phyloP scores from a whole-genome alignment of 1,284 basidiomycete genomes.

The Clitocybe nebularis region DNA sequence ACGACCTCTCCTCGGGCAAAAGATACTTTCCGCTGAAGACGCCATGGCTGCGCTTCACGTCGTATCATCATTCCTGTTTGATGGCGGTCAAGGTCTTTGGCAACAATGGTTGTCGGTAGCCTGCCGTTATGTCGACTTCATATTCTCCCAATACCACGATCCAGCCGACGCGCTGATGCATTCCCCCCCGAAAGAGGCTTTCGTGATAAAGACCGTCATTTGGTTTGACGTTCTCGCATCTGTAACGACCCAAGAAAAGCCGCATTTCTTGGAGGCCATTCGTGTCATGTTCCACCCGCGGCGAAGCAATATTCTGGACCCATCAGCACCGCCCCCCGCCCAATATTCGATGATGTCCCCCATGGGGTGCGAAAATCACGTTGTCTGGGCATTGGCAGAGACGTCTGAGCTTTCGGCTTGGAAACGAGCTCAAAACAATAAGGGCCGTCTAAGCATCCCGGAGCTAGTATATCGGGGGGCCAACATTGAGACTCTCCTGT shows the following conservation, averaged over 20 bases:
- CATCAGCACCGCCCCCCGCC: constrained; percentile 19
- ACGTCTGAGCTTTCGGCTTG: constrained; percentile 62
- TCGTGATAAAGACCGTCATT: constrained; percentile 76
- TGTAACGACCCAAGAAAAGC: constrained; percentile 56
- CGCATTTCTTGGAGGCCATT: constrained; percentile 56
- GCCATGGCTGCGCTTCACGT: constrained; percentile 75
- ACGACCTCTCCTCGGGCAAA: constrained; percentile 22
- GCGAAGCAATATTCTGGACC: constrained; percentile 34
- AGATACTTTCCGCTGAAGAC: constrained; percentile 48
- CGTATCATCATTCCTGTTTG: constrained; percentile 71
- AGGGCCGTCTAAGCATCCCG: constrained; percentile 49
- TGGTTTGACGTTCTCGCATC: constrained; percentile 84
- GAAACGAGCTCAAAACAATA: constrained; percentile 44
- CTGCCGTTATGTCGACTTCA: constrained; percentile 43
- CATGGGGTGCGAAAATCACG: constrained; percentile 81
- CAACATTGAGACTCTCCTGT: constrained; percentile 45
- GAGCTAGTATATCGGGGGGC: constrained; percentile 52
- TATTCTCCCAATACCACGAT: constrained; percentile 38
- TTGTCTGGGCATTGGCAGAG: constrained; percentile 75
- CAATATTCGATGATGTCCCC: constrained; percentile 65
- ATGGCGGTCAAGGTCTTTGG: constrained; percentile 69
- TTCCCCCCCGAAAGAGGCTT: constrained; percentile 48
- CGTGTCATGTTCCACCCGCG: constrained; percentile 49
- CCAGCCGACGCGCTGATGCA: constrained; percentile 43
- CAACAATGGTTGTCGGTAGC: constrained; percentile 59